Evolutionary conservation across 768 basidiomycete species (phyloP), one percentile per base, ranked within the genome.

Genomic region (Agrocybe chaxingu): DNA sequence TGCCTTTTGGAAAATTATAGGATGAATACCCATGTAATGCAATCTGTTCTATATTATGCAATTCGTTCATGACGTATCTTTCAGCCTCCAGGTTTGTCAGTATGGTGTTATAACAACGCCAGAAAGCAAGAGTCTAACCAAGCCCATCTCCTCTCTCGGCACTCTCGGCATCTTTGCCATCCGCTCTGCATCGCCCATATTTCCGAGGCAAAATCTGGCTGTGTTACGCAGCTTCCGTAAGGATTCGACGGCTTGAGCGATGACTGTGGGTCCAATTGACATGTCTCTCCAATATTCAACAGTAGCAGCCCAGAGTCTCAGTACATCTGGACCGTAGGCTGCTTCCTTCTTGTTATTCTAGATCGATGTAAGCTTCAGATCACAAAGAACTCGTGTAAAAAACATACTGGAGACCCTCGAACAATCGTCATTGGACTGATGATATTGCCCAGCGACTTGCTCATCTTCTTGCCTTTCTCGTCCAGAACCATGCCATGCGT

Each of bases 401-500:
- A 31, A 68, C 78, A 9, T 55, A 94, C 92, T 70, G 78, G 67
- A 13, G 86, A 87, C 16, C 93, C 96, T 50, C 84, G 64, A 24
- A 97, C 81, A 50, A 98, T 74, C 0, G 80, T 81, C 73, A 89
- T 70, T 0, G 96, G 96, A 59, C 86, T 91, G 43, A 95, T 67
- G 19, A 97, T 84, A 60, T 99, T 99, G 0, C 96, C 96, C 7
- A 90, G 66, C 1, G 90, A 93, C 73, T 99, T 99, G 80, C 95
- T 98, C 96, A 99, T 99, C 71, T 92, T 93, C 71, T 85, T 84
- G 2, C 93, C 94, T 9, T 78, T 69, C 62, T 92, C 83, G 59
- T 98, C 97, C 4, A 98, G 79, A 3, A 97, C 91, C 84, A 99
- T 96, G 0, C 96, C 97, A 64, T 99, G 96, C 1, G 96, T 98